These are phyloP conservation scores for Globisporangium acanthophoron DNA, from an alignment of 352 stramenopile species.

Conservation along the genomic window DNA sequence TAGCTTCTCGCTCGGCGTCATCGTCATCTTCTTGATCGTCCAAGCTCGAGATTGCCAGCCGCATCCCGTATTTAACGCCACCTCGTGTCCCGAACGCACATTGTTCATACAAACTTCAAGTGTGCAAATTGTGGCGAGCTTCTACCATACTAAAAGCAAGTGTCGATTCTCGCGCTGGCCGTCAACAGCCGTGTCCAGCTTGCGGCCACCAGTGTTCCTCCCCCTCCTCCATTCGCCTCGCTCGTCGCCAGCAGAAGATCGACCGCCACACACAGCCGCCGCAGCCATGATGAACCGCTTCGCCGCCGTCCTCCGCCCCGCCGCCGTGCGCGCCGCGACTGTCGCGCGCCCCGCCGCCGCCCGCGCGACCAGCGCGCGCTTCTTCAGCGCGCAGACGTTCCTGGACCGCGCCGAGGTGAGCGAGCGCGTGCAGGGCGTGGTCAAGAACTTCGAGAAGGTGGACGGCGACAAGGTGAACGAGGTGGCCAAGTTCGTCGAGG, in stretches of 20 bases:
- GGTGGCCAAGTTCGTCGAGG: constrained; percentile 94
- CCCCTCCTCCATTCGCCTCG: neutral
- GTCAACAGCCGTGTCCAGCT: neutral
- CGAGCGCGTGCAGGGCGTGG: constrained; percentile 95
- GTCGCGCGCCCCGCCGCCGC: constrained; percentile 32
- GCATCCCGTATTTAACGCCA: too few species aligned
- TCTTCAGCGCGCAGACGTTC: constrained; percentile 86
- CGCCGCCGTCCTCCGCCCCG: constrained; percentile 57
- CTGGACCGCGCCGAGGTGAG: constrained; percentile 92
- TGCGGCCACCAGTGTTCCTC: neutral
- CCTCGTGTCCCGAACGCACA: too few species aligned
- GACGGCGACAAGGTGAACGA: constrained; percentile 91
- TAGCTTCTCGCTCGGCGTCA: neutral
- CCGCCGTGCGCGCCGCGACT: constrained; percentile 35
- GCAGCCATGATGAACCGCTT: constrained; percentile 84
- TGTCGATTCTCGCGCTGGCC: too few species aligned
- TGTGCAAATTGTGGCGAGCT: too few species aligned
- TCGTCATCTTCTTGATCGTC: neutral
- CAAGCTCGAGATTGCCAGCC: neutral
- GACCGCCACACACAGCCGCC: neutral
- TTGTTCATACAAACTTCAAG: too few species aligned
- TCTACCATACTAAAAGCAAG: too few species aligned
- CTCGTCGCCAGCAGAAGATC: constrained; percentile 9
- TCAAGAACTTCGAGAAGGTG: constrained; percentile 99
- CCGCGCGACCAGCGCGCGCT: constrained; percentile 29